Conservation (phyloP, 2,329 filamentous ascomycete genomes). For the Talaromyces sp. region DNA sequence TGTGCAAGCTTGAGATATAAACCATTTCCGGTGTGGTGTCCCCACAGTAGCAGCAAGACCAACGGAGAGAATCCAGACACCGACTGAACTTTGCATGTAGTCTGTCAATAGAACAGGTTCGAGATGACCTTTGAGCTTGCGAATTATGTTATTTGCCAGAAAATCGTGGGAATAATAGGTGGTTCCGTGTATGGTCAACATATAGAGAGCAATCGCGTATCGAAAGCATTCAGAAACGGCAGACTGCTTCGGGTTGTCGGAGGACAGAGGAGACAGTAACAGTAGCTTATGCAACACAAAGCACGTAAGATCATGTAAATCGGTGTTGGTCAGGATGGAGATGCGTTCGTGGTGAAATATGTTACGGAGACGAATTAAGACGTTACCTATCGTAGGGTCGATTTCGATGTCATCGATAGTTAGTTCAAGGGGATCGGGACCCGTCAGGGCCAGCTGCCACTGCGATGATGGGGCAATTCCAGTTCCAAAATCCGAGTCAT, state of each 20-base stretch:
- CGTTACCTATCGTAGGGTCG: constrained; percentile 29
- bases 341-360: constrained; percentile 35
- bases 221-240: not conserved
- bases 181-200: not conserved
- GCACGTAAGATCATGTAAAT: not conserved
- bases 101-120: not conserved
- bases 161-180: not conserved
- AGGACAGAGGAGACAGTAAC: too few relatives aligned
- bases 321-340: not conserved
- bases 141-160: not conserved
- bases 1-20: not conserved
- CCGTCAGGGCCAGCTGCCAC: constrained; percentile 38
- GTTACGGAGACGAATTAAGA: constrained; percentile 40
- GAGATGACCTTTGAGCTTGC: not conserved
- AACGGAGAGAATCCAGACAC: not conserved
- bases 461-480: constrained; percentile 47
- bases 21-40: not conserved
- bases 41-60: not conserved
- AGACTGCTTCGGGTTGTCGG: not conserved
- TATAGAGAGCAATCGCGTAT: not conserved
- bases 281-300: not conserved
- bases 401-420: constrained; percentile 22
- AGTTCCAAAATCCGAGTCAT: constrained; percentile 44
- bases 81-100: not conserved
- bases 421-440: constrained; percentile 7